Conservation (phyloP, 257 asterid species). For the Solanum etuberosum region DNA sequence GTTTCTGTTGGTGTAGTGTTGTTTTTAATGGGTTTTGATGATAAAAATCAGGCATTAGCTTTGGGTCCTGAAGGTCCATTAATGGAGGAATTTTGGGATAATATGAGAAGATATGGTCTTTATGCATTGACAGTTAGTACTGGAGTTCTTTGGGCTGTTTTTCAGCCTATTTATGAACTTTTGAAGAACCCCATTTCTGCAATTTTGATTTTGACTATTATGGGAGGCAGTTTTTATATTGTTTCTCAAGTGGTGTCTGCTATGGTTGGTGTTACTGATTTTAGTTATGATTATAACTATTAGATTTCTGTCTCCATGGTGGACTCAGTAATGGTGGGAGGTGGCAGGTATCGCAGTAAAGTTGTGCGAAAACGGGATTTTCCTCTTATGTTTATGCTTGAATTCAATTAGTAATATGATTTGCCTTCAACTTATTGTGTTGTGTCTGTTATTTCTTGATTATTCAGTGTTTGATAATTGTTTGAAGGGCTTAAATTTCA, state of each 20-base stretch:
- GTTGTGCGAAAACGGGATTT: not conserved
- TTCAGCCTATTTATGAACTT: constrained; percentile 65
- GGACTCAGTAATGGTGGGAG: not conserved
- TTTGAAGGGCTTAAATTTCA: not conserved
- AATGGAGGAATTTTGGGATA: constrained; percentile 96
- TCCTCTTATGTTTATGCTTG: not conserved
- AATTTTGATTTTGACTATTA: constrained; percentile 34
- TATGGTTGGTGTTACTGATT: constrained; percentile 89
- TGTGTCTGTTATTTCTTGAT: not conserved
- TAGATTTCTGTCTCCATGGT: not conserved
- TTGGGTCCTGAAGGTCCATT: constrained; percentile 89
- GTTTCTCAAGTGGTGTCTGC: constrained; percentile 80
- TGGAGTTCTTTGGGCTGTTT: constrained; percentile 50
- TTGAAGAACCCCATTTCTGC: constrained; percentile 84
- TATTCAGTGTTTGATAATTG: not conserved
- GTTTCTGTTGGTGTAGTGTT: constrained; percentile 40
- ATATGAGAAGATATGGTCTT: constrained; percentile 84
- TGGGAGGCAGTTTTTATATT: constrained; percentile 55
- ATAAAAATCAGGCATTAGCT: constrained; percentile 54
- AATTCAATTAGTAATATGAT: not conserved
- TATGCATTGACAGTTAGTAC: constrained; percentile 85
- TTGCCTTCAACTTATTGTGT: not conserved
- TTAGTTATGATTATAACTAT: constrained; percentile 55
- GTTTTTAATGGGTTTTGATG: constrained; percentile 59
- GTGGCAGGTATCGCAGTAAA: fast-evolving